Evolutionary conservation across 2,329 filamentous ascomycete species (phyloP), one percentile per base, ranked within the genome.

Genomic region (Sclerotinia minor): DNA sequence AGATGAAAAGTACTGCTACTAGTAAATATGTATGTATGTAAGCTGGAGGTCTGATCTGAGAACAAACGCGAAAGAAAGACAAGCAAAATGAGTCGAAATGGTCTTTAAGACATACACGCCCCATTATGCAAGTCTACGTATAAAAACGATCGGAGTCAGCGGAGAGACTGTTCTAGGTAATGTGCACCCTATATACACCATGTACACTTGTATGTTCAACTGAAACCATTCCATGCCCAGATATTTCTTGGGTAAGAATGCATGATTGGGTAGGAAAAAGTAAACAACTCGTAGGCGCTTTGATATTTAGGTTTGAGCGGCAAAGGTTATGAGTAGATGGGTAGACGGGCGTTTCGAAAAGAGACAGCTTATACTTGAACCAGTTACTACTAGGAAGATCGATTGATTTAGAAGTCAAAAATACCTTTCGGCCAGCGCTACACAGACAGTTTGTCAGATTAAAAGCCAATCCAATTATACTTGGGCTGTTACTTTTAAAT

Each of bases 321-420:
- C 45, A 44, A 32, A n/a, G 47, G 24, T 32, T 32, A 41, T n/a
- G 50, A 24, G n/a, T 35, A 24, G 35, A 35, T 35, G 35, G 5
- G 35, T 24, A 15, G 21, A 65, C 38, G 53, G 64, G 64, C 44
- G 53, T 50, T 58, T 65, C 52, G 41, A 41, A 65, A 57, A 47
- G 24, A 38, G 15, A 65, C 21, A 15, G 63, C 50, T 32, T 17
- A 17, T 35, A 32, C 13, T 38, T 35, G 24, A 15, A 53, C 35
- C 61, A 54, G 17, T 35, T 35, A 35, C 44, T 11, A 24, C 15
- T 29, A 45, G 35, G 47, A 35, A 21, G 35, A 38, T 38, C n/a
- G 32, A 29, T 60, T n/a, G 35, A 38, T 38, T 38, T 6, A 29
- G 6, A 64, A 29, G 32, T 29, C 32, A 5, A 47, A 19, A n/a